Evolutionary conservation across 2,329 filamentous ascomycete genomes (phyloP).

Genomic region (Trichoderma pleuroti): DNA sequence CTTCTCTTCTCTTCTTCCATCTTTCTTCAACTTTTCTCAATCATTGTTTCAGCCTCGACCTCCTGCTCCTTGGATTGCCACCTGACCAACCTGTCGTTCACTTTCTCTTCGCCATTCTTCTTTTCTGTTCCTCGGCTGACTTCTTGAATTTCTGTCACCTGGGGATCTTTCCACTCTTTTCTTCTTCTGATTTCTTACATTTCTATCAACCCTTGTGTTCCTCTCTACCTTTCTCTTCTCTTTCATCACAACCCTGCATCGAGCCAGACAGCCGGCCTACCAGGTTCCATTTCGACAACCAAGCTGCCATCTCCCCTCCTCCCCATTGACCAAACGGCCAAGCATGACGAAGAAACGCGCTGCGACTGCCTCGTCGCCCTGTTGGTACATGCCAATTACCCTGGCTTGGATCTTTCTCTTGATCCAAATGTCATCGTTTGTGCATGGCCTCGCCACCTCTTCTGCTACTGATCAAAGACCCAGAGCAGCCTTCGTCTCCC

Average conservation of each 20-base stretch:
- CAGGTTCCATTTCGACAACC: not conserved
- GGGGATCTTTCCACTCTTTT: not conserved
- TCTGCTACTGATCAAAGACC: slow-evolving; percentile 25
- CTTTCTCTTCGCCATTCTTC: slow-evolving; percentile 1
- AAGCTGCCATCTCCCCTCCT: not conserved
- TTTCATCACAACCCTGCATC: not conserved
- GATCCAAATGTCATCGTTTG: slow-evolving; percentile 22
- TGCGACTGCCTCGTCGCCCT: not conserved
- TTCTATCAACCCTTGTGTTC: slow-evolving; percentile 6
- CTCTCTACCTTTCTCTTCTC: not conserved
- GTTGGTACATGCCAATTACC: not conserved
- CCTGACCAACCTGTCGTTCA: slow-evolving; percentile 12
- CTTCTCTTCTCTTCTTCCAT: slow-evolving; percentile 1
- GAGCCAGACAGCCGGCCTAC: not conserved
- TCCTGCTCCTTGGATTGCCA: slow-evolving; percentile 19
- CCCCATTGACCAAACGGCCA: not conserved
- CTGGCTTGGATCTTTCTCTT: slow-evolving; percentile 25
- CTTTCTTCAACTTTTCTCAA: slow-evolving; percentile 14
- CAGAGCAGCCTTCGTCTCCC: slow-evolving; percentile 33
- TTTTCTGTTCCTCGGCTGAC: slow-evolving; percentile 18
- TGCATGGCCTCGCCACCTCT: slow-evolving; percentile 21
- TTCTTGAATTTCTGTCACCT: slow-evolving; percentile 5
- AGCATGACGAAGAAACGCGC: slow-evolving; percentile 22
- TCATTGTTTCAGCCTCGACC: slow-evolving; percentile 21
- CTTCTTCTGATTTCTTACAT: not conserved